A percentile compares a stretch with the other conserved stretches of the same genome.
phyloP scores from a whole-genome alignment of 2,329 filamentous ascomycete species.

The Colletotrichum zoysiae region DNA sequence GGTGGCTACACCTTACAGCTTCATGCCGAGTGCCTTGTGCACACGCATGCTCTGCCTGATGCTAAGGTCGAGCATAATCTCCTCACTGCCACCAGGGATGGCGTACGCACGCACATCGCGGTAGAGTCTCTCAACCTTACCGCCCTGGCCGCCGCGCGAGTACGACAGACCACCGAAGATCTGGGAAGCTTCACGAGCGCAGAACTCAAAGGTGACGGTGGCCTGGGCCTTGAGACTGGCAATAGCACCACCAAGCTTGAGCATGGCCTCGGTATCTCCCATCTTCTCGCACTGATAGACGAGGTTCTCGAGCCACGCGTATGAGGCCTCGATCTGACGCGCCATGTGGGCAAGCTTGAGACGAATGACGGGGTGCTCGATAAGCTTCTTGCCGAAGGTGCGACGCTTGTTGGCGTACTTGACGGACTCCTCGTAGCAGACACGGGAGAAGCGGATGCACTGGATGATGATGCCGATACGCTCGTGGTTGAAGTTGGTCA shows the following conservation, averaged over 20 bases:
- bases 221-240: conserved; percentile 93
- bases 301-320: conserved; percentile 95
- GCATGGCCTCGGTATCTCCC: conserved; percentile 95
- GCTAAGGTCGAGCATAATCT: conserved; percentile 98
- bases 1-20: conserved; percentile 70
- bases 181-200: conserved; percentile 94
- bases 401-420: conserved; percentile 98
- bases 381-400: conserved; percentile 96
- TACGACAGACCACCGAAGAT: conserved; percentile 97
- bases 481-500: conserved; percentile 99
- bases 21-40: conserved; percentile 94
- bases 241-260: conserved; percentile 94
- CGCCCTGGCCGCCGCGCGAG: conserved; percentile 92
- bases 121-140: conserved; percentile 94
- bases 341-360: conserved; percentile 99
- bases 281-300: conserved; percentile 94
- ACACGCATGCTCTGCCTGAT: conserved; percentile 92
- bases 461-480: conserved; percentile 99
- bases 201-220: conserved; percentile 97
- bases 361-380: conserved; percentile 96
- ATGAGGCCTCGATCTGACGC: conserved; percentile 95
- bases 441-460: conserved; percentile 92
- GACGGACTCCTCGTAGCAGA: conserved; percentile 96
- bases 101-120: conserved; percentile 96
- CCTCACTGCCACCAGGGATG: conserved; percentile 94